Conservation (phyloP, 148 eudicot genomes). For the Persicaria maculosa region DNA sequence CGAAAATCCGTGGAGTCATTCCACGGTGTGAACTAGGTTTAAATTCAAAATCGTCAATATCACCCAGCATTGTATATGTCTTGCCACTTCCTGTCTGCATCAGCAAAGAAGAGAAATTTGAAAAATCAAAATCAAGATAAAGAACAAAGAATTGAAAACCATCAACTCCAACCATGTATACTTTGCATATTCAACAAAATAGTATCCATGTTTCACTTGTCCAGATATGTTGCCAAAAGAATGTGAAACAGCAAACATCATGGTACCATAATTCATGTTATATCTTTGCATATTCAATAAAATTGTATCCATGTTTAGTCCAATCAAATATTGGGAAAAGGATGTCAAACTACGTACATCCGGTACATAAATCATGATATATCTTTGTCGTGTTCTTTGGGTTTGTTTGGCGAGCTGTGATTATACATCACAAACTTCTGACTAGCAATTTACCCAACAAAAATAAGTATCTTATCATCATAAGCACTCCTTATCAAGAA, state of each 20-base stretch:
- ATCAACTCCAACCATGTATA: neutral
- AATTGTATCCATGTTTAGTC: neutral
- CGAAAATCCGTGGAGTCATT: slow-evolving; percentile 96
- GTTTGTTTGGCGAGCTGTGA: too few species aligned
- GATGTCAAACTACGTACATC: neutral
- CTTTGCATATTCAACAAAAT: neutral
- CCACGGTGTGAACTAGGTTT: slow-evolving; percentile 84
- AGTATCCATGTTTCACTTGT: neutral
- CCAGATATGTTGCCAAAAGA: neutral
- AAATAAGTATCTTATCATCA: too few species aligned
- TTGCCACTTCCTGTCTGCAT: slow-evolving; percentile 98
- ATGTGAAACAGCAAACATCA: neutral
- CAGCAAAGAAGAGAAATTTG: neutral
- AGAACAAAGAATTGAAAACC: neutral
- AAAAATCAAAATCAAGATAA: neutral
- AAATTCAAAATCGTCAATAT: slow-evolving; percentile 67
- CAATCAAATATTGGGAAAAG: neutral
- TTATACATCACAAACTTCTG: too few species aligned
- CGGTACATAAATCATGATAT: neutral
- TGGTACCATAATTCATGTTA: too few species aligned
- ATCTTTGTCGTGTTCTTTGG: neutral
- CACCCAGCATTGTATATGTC: slow-evolving; percentile 98
- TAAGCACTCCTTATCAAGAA: neutral
- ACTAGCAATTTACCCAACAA: too few species aligned
- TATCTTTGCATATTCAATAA: neutral